These are phyloP conservation scores for Metschnikowia continentalis DNA, from an alignment of 805 yeast genomes.

Conservation along the genomic window DNA sequence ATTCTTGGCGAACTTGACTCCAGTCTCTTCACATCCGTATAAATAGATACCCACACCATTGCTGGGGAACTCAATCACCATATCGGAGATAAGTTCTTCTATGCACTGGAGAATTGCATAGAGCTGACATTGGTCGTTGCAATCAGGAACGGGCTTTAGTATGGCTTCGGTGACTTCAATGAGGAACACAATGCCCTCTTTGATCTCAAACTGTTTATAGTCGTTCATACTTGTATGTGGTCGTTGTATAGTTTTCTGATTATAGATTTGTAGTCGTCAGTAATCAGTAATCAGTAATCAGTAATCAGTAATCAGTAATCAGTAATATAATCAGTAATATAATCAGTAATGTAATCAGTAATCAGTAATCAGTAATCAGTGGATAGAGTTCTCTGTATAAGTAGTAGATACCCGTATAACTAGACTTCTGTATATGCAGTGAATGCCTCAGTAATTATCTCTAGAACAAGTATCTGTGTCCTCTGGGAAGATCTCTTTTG, in stretches of 20 bases:
- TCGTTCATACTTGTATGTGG: constrained; percentile 8
- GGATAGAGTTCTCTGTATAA: no score
- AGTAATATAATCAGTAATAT: no score
- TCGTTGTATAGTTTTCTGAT: neutral
- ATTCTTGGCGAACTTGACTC: constrained; percentile 21
- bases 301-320: no score
- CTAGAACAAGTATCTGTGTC: no score
- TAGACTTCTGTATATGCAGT: no score
- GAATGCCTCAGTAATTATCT: no score
- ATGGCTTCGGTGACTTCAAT: constrained; percentile 55
- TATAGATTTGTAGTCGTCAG: no score
- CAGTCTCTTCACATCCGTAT: constrained; percentile 43
- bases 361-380: no score
- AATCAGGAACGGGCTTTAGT: constrained; percentile 29
- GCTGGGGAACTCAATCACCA: constrained; percentile 59
- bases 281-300: no score
- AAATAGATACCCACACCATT: constrained; percentile 75
- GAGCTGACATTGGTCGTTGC: constrained; percentile 42
- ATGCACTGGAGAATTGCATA: constrained; percentile 53
- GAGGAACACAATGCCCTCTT: constrained; percentile 61
- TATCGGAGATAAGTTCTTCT: constrained; percentile 57
- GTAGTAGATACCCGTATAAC: no score
- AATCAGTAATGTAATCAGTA: no score
- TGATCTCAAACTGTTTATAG: constrained; percentile 43
- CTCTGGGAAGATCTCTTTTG: no score